Evolutionary conservation across 306 rosid species (phyloP), one percentile per base, ranked within the genome.

Genomic region (Quercus rubra): DNA sequence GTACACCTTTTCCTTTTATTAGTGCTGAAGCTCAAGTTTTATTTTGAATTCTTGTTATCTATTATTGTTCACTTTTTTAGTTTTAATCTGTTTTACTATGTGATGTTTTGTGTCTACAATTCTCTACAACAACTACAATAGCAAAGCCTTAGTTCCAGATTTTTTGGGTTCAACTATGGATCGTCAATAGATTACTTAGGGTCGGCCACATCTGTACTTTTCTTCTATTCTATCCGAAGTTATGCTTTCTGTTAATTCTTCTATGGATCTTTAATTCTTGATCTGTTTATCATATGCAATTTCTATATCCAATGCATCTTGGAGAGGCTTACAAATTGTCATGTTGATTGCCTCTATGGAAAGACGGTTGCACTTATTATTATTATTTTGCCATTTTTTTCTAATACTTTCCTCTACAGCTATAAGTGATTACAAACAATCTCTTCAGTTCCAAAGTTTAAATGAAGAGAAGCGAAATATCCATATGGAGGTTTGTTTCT

Each of bases 401-500:
- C 54, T 59, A 31, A 67, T 51, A 58, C 17, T 67, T 82, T 31
- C 35, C 41, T 70, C 54, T 74, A 77, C 89, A 96, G 99, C 99
- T 63, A 52, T 89, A 79, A 96, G 99, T 75, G 99, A 96, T 75
- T 96, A 93, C 75, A 88, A 87, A 86, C 99, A 96, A 77, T 96
- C 99, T 55, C 97, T 96, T 77, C 99, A 96, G 89, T 96, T 96
- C 81, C 99, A 87, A 80, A 87, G 89, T 76, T 83, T 96, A 82
- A 91, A 93, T 79, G 96, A 96, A 77, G 98, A 93, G 87, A 94
- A 96, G 89, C 90, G 96, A 86, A 96, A 96, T 85, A 96, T 96
- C 83, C 92, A 82, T 55, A 30, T 96, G 84, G 93, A 93, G 97
- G 99, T 93, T 67, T 68, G 87, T 19, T 74, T 76, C 49, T 63